Evolutionary conservation across 2,329 filamentous ascomycete species (phyloP), one percentile per base, ranked within the genome.

Genomic region (Fusarium duplospermum): DNA sequence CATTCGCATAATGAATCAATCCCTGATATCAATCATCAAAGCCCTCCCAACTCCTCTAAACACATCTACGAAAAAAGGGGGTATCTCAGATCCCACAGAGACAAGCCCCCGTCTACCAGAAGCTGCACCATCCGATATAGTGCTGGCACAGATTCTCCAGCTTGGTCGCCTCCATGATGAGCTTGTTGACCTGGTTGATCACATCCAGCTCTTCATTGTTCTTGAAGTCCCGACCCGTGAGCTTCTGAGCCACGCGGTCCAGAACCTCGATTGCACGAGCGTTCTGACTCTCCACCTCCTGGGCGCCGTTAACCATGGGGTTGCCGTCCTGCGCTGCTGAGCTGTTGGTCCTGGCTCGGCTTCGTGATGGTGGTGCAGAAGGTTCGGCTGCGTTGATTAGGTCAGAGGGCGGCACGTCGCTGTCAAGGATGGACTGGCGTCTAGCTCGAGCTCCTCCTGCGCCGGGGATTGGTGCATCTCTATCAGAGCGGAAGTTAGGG

Each of bases 41-140:
- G 27, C 47, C 20, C 58, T 63, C 68, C 62, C 66, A 77, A 77
- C 75, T 77, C 75, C 52, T 64, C 65, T 54, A 64, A 71, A 67
- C 36, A 54, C 47, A 20, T 54, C 47, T 54, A 31, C 65, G 47
- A 40, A 40, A 31, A n/a, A 31, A 29, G 47, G 47, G 47, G 24
- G 27, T 54, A 20, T 64, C 45, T 40, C 27, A 9, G 22, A 35
- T 24, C 42, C 40, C 20, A 36, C 29, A 58, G 20, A 27, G 54
- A 40, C 38, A 36, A 4, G n/a, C 18, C 5, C 13, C 16, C 4
- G 9, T 67, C 81, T 84, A 98, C 96, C 96, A 98, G 88, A 98
- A 98, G 84, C 94, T 97, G 85, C 96, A 98, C 96, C 96, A 98
- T 73, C 96, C 96, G 78, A 98, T 98, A 82, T 98, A 99, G 86